These are phyloP conservation scores for Moesziomyces sp. DNA, from an alignment of 1,284 basidiomycete genomes.

Conservation along the genomic window DNA sequence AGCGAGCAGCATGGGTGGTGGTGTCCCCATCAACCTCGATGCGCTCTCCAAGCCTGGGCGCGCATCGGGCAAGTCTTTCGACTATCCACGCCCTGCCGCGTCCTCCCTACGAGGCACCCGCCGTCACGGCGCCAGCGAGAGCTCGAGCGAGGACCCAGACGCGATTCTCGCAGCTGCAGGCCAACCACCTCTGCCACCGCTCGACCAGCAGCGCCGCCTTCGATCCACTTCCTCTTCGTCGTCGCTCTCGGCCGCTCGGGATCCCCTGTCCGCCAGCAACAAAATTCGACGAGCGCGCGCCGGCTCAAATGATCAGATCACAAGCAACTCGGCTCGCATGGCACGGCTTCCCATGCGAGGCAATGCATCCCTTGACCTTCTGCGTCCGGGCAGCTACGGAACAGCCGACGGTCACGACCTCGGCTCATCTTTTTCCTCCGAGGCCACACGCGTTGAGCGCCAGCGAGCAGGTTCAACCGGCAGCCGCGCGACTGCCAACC, in stretches of 20 bases:
- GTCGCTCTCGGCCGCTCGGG: constrained; percentile 25
- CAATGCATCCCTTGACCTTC: constrained; percentile 33
- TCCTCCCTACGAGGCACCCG: constrained; percentile 9
- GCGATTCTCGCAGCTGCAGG: constrained; percentile 1
- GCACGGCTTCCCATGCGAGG: constrained; percentile 3
- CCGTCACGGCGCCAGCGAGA: constrained; percentile 24
- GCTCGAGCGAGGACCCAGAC: constrained; percentile 24
- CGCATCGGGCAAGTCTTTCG: constrained; percentile 25
- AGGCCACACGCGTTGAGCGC: constrained; percentile 10
- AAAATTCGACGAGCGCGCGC: constrained; percentile 21
- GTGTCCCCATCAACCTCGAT: constrained; percentile 32
- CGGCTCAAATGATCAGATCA: constrained; percentile 33
- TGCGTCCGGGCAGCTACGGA: constrained; percentile 18
- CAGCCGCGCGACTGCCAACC: not conserved
- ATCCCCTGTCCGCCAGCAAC: constrained; percentile 3
- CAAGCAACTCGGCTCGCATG: not conserved
- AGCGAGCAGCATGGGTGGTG: constrained; percentile 3
- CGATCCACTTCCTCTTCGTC: constrained; percentile 37
- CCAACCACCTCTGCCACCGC: constrained; percentile 8
- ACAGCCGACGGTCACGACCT: constrained; percentile 2
- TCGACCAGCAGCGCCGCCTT: constrained; percentile 20
- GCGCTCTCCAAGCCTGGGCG: constrained; percentile 34
- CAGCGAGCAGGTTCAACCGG: not conserved
- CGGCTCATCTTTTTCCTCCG: not conserved
- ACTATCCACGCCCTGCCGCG: constrained; percentile 25